These are phyloP conservation scores for Fraxinus greggii DNA, from an alignment of 305 asterid species.

Conservation along the genomic window DNA sequence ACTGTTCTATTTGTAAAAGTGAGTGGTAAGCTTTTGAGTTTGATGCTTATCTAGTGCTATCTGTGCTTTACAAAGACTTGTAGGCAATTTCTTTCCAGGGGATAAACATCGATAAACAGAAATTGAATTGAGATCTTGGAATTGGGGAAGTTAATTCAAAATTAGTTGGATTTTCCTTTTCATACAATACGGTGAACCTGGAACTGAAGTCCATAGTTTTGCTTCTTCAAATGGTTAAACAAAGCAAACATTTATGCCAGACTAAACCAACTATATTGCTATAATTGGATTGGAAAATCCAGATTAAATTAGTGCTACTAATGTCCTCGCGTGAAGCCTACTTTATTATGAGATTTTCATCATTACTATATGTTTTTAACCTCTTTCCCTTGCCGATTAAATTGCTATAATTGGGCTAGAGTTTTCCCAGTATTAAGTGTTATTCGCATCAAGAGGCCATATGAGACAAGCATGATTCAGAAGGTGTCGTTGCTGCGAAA, in stretches of 20 bases:
- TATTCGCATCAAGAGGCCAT: background rate
- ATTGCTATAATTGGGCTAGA: background rate
- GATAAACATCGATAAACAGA: conserved; percentile 9
- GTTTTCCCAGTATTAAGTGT: background rate
- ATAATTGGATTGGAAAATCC: background rate
- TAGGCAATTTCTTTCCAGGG: background rate
- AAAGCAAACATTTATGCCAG: background rate
- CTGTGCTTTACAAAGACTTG: background rate
- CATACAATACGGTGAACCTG: background rate
- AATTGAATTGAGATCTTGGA: conserved; percentile 13
- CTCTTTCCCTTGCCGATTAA: background rate
- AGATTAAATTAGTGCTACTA: background rate
- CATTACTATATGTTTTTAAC: background rate
- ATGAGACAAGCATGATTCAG: background rate
- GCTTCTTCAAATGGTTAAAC: background rate
- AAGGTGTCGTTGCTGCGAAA: background rate
- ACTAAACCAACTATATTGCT: background rate
- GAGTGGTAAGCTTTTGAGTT: background rate
- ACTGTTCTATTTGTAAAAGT: background rate
- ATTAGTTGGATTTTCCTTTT: background rate
- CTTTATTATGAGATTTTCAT: background rate
- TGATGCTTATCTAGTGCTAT: background rate
- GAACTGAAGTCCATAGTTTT: background rate
- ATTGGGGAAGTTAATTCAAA: conserved; percentile 1
- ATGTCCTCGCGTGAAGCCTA: background rate